Conservation (phyloP, 1,139 yeast species). For the Candida smagusa region DNA sequence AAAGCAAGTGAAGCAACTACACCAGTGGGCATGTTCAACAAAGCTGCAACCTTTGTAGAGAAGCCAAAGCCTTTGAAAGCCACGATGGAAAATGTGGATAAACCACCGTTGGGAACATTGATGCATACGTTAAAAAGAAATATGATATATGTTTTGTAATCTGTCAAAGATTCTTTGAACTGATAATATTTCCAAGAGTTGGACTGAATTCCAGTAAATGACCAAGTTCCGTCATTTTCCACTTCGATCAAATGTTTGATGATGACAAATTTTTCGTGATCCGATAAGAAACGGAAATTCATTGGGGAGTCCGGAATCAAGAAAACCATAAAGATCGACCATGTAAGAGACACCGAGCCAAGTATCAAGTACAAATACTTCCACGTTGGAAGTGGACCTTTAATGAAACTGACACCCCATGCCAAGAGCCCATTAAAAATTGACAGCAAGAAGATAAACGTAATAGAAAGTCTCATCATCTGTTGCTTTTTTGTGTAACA, state of each 20-base stretch:
- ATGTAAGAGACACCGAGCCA: conserved; percentile 28
- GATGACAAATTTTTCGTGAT: conserved; percentile 20
- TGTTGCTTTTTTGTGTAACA: conserved; percentile 27
- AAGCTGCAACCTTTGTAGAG: conserved; percentile 18
- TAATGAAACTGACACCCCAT: conserved; percentile 28
- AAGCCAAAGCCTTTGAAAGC: conserved; percentile 19
- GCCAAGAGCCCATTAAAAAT: conserved; percentile 30
- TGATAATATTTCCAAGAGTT: conserved; percentile 22
- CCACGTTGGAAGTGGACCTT: conserved; percentile 26
- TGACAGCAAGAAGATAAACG: conserved; percentile 29
- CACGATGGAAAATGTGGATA: conserved; percentile 27
- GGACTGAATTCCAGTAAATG: conserved; percentile 20
- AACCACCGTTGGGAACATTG: conserved; percentile 41
- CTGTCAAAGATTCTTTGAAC: conserved; percentile 22
- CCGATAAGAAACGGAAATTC: conserved; percentile 30
- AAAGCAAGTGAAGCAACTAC: conserved; percentile 20
- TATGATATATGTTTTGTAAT: conserved; percentile 22
- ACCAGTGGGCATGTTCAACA: conserved; percentile 25
- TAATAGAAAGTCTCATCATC: conserved; percentile 22
- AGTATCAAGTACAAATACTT: conserved; percentile 28
- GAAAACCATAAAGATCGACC: conserved; percentile 19
- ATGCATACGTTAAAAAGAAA: conserved; percentile 31
- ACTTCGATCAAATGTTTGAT: no score
- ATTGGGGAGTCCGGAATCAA: conserved; percentile 42
- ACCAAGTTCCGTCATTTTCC: background rate